These are phyloP conservation scores for Calonectria pseudoturangicola DNA, from an alignment of 2,329 filamentous ascomycete species.

Conservation along the genomic window DNA sequence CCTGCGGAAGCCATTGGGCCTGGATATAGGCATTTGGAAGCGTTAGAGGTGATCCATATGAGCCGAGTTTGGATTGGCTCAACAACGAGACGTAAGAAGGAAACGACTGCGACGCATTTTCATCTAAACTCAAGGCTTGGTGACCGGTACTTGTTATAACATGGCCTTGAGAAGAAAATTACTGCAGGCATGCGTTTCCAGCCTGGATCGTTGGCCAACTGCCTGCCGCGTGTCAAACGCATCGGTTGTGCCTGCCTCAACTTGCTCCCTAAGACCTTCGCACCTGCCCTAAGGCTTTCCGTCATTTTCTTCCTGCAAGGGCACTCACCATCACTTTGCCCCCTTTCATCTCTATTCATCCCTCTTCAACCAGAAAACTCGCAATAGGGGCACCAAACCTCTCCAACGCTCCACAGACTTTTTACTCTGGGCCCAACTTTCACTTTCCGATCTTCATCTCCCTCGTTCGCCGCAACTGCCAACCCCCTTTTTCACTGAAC, in stretches of 20 bases:
- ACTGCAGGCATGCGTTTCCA: no score
- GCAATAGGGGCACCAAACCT: neutral
- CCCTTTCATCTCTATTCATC: neutral
- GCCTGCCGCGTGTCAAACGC: neutral
- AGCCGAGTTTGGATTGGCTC: neutral
- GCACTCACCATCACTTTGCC: neutral
- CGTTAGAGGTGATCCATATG: constrained; percentile 39
- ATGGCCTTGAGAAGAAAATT: neutral
- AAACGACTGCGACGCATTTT: neutral
- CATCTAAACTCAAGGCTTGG: neutral
- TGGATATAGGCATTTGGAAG: constrained; percentile 65
- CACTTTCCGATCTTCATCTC: no score
- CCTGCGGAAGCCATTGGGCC: constrained; percentile 83
- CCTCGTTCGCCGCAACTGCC: neutral
- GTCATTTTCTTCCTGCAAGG: neutral
- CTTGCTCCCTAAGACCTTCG: neutral
- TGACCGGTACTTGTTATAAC: no score
- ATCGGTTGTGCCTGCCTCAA: neutral
- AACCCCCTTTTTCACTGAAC: neutral
- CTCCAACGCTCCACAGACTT: neutral
- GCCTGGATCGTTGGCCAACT: neutral
- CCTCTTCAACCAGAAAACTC: neutral
- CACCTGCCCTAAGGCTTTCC: neutral
- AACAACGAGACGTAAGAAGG: neutral
- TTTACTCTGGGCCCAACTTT: neutral